Base-by-base conservation (phyloP, 139 green algal genomes). In the Asterochloris erici region DNA sequence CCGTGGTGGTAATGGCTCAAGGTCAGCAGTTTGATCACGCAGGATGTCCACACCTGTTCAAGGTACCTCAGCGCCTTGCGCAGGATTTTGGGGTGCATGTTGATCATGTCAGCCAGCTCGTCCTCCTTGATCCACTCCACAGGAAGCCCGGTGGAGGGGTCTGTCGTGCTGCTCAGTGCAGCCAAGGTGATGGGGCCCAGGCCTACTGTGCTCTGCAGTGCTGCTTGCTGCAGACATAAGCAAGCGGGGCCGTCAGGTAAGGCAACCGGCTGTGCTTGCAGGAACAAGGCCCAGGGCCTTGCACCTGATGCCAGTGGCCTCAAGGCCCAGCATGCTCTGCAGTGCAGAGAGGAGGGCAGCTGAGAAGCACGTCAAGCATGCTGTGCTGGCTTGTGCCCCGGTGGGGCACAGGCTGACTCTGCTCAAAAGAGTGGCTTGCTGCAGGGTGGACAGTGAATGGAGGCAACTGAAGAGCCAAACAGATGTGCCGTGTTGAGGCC, bases 61-160 rank as follows among this genome's bases (percentile, higher is more conserved):
- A 80, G 76, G 12, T 26, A 80, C 19, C 76, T 61, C 76, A 80
- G 24, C 1, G 76, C 61, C 76, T 69, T 80, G 76, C 76, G 76
- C 12, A 80, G 60, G 38, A 68, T 61, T 14, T 80, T 80, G n/a
- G n/a, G 38, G 60, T 80, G 76, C 60, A 80, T 23, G 76, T 80
- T 26, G 11, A 80, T 14, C n/a, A 62, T 70, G 24, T 80, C 76
- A 13, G 76, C 76, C 14, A 80, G 76, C 9, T 16, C 61, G 11
- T 80, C 76, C 21, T 80, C 76, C 14, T 80, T 80, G 60, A 80
- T 80, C 76, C 76, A 80, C n/a, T 80, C 76, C 38, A 80, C n/a
- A 70, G 54, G 76, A 54, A 54, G 38, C 38, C 38, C 38, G 38
- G n/a, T 68, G 60, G 47, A 16, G 2, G 68, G 54, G 19, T 69